Evolutionary conservation across 345 rosid genomes (phyloP).

Genomic region (Bruguiera parviflora): DNA sequence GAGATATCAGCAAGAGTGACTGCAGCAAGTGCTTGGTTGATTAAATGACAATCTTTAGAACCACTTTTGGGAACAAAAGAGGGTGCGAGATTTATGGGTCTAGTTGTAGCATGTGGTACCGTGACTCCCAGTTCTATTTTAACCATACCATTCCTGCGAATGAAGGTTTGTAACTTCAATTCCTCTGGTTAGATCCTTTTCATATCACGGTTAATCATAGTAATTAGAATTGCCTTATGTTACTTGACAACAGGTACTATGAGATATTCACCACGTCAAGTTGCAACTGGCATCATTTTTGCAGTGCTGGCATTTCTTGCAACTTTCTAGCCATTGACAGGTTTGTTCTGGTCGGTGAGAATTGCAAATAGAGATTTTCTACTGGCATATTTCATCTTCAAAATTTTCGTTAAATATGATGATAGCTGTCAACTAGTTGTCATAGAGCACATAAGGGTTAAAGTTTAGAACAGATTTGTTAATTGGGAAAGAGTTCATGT

Average conservation of each 20-base stretch:
- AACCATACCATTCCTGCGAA: slow-evolving; percentile 25
- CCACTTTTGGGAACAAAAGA: slow-evolving; percentile 36
- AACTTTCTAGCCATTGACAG: slow-evolving; percentile 8
- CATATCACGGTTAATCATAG: too few relatives aligned
- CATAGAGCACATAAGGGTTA: not conserved
- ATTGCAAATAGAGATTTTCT: not conserved
- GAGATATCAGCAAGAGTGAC: slow-evolving; percentile 32
- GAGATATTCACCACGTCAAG: slow-evolving; percentile 10
- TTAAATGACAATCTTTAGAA: slow-evolving; percentile 26
- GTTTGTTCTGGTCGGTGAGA: not conserved
- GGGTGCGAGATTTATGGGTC: slow-evolving; percentile 48
- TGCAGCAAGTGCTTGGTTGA: slow-evolving; percentile 35
- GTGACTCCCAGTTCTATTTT: slow-evolving; percentile 37
- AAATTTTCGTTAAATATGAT: not conserved
- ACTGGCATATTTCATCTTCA: not conserved
- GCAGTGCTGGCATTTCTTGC: slow-evolving; percentile 14
- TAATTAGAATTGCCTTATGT: too few relatives aligned
- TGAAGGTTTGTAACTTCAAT: slow-evolving; percentile 19
- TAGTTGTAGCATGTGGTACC: slow-evolving; percentile 49
- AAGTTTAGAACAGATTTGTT: not conserved
- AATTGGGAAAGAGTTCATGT: not conserved
- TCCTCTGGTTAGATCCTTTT: too few relatives aligned
- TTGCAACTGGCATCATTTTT: slow-evolving; percentile 15
- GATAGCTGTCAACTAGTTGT: not conserved
- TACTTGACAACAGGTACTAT: slow-evolving; percentile 9